Conservation (phyloP, 768 basidiomycete genomes). For the Tremella yokohamensis region DNA sequence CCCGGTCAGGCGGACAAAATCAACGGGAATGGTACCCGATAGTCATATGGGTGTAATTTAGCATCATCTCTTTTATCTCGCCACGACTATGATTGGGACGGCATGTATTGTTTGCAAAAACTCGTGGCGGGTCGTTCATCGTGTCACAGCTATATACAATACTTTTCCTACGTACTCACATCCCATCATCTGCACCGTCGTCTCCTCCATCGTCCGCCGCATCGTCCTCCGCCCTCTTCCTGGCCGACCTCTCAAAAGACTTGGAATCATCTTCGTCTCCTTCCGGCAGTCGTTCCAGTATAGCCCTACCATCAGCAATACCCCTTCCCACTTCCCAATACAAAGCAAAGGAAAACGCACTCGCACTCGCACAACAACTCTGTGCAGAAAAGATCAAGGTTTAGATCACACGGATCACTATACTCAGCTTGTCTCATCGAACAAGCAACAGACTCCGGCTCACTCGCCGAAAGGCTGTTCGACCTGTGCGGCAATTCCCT, state of each 20-base stretch:
- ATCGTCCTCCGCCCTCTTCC: slow-evolving; percentile 31
- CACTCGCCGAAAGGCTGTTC: slow-evolving; percentile 87
- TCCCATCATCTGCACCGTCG: slow-evolving; percentile 16
- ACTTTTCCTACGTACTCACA: neutral
- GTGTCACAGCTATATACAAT: neutral
- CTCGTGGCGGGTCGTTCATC: neutral
- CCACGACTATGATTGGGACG: too few relatives aligned
- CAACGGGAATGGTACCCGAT: too few relatives aligned
- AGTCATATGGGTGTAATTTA: too few relatives aligned
- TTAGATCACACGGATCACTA: slow-evolving; percentile 47
- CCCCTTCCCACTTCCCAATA: neutral
- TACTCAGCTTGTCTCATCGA: slow-evolving; percentile 37
- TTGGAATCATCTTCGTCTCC: slow-evolving; percentile 55
- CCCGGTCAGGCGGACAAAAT: too few relatives aligned
- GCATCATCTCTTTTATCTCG: too few relatives aligned
- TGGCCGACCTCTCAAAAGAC: slow-evolving; percentile 18
- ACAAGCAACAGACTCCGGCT: slow-evolving; percentile 54
- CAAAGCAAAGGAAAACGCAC: slow-evolving; percentile 51
- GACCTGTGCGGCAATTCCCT: slow-evolving; percentile 91
- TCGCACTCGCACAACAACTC: slow-evolving; percentile 81
- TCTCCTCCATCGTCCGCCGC: slow-evolving; percentile 24
- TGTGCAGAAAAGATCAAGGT: slow-evolving; percentile 70
- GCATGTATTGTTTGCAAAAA: too few relatives aligned
- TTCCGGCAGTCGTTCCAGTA: slow-evolving; percentile 34
- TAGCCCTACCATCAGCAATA: slow-evolving; percentile 20